phyloP scores from a whole-genome alignment of 1,139 yeast genomes.

The Insectozyma bohioensis region DNA sequence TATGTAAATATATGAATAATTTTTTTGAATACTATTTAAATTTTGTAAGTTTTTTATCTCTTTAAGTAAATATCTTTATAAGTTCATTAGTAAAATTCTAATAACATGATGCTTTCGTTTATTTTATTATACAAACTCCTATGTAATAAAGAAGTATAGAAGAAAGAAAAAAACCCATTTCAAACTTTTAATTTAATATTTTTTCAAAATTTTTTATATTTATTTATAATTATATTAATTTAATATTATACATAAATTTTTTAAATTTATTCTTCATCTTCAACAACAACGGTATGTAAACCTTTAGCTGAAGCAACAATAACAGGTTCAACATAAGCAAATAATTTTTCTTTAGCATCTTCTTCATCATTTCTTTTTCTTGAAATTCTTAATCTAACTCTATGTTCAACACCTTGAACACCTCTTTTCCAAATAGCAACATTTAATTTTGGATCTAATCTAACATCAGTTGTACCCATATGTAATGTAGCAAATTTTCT shows the following conservation, averaged over 20 bases:
- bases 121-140: conserved; percentile 14
- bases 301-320: conserved; percentile 94
- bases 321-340: conserved; percentile 98
- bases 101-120: too few relatives aligned
- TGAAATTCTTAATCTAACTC: conserved; percentile 98
- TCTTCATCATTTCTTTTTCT: conserved; percentile 99
- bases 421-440: conserved; percentile 99
- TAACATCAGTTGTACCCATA: conserved; percentile 99
- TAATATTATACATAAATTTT: too few relatives aligned
- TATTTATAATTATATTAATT: too few relatives aligned
- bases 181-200: too few relatives aligned
- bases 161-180: too few relatives aligned
- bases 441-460: conserved; percentile 98
- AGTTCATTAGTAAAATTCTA: too few relatives aligned
- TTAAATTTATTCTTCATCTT: conserved; percentile 51
- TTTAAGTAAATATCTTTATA: too few relatives aligned
- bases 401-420: conserved; percentile 97
- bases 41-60: too few relatives aligned
- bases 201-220: too few relatives aligned
- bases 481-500: conserved; percentile 98
- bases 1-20: too few relatives aligned
- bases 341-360: conserved; percentile 97
- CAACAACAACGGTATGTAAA: conserved; percentile 96
- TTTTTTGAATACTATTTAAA: conserved; percentile 2
- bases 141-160: conserved; percentile 2